phyloP scores from a whole-genome alignment of 768 basidiomycete genomes.

The Pleurotus djamor region DNA sequence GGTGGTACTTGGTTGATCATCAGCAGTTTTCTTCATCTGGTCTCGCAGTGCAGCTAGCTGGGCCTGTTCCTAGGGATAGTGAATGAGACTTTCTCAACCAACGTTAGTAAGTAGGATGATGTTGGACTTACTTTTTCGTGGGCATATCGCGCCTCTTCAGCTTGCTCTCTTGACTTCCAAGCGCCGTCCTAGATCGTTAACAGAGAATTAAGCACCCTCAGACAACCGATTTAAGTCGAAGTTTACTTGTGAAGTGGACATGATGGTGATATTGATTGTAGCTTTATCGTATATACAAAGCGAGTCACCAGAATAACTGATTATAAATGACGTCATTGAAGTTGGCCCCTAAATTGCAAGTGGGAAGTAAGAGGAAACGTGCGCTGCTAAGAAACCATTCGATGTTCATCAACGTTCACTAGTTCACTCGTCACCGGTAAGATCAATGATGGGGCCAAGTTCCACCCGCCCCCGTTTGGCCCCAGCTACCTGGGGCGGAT shows the following conservation, averaged over 20 bases:
- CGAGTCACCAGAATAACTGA: too few species aligned
- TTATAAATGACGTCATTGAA: too few species aligned
- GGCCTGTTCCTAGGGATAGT: slow-evolving; percentile 63
- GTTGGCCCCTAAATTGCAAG: too few species aligned
- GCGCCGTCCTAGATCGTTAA: slow-evolving; percentile 34
- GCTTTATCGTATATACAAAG: neutral
- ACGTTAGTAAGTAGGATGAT: too few species aligned
- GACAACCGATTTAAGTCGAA: too few species aligned
- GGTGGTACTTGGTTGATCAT: slow-evolving; percentile 18
- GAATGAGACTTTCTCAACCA: too few species aligned
- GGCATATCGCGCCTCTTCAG: slow-evolving; percentile 51
- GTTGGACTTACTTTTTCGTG: slow-evolving; percentile 41
- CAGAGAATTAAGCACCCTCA: neutral
- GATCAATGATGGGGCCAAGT: slow-evolving; percentile 19
- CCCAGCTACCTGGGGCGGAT: slow-evolving; percentile 9
- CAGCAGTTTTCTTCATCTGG: slow-evolving; percentile 17
- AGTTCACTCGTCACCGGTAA: slow-evolving; percentile 15
- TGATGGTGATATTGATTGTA: neutral
- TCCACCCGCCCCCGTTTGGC: slow-evolving; percentile 8
- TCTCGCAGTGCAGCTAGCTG: slow-evolving; percentile 50
- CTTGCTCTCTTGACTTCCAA: slow-evolving; percentile 54
- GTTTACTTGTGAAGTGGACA: neutral
- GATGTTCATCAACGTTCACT: neutral
- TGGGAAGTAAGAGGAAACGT: neutral
- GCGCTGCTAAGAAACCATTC: neutral